Base-by-base conservation (phyloP, 2,329 filamentous ascomycete genomes). In the Hypoxylon sp. region DNA sequence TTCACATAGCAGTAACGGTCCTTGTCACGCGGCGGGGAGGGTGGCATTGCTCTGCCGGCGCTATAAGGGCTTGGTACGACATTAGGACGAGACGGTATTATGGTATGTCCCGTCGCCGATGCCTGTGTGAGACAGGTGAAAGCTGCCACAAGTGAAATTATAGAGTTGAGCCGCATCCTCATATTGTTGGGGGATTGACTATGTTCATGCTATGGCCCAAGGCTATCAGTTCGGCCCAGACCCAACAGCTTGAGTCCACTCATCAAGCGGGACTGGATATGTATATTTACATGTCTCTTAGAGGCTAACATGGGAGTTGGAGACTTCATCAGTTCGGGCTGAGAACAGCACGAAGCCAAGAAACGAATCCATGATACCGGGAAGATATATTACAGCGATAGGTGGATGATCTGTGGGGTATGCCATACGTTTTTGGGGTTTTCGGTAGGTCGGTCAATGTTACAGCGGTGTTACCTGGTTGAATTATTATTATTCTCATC, bases 331-430 rank as follows among this genome's bases (percentile, higher is more conserved):
- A 14, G 11, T 22, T 54, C 44, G 55, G 55, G 31, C 25, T 56
- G 11, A 51, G 40, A 66, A 58, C 31, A 31, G 17, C 42, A 63
- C 49, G 53, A 62, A 48, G 61, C 55, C 46, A 65, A 70, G 57
- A 53, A 35, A 6, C 42, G 2, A 31, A 51, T 22, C 59, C 65
- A 46, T 56, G 42, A 53, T 54, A 27, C 59, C 25, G 50, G 65
- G 31, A 64, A 46, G 51, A 27, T 54, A 46, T 53, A 54, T 27
- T 11, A 58, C 27, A 14, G 40, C 56, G 65, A 71, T 71, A 71
- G 65, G 65, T 71, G 68, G 68, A 71, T 66, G 65, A 71, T 71
- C 62, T 68, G 54, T 68, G 65, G 65, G 55, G 61, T 49, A 56
- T 60, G 14, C 14, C 44, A 48, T 44, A 48, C 17, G 10, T 61